A percentile compares a stretch with the other conserved stretches of the same genome.
phyloP scores from a whole-genome alignment of 2,329 filamentous ascomycete species.

The Nothophaeocryptopus gaeumannii region DNA sequence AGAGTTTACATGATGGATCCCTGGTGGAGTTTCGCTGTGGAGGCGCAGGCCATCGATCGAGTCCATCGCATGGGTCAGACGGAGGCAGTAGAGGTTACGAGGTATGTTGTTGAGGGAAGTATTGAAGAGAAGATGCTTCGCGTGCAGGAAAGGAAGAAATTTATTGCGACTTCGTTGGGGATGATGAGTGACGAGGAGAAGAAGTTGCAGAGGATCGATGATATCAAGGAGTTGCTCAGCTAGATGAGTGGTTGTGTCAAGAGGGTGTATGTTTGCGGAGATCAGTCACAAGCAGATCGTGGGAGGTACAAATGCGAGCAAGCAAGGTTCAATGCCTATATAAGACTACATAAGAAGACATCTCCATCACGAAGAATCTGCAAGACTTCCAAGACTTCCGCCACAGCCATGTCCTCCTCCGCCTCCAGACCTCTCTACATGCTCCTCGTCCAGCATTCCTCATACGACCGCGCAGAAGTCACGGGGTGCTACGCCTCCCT shows the following conservation, averaged over 20 bases:
- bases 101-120: conserved; percentile 85
- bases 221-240: conserved; percentile 86
- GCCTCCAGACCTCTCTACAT: too few relatives aligned
- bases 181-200: conserved; percentile 96
- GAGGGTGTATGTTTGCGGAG: neutral
- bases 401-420: too few relatives aligned
- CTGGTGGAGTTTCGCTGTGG: conserved; percentile 97
- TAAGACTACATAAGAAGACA: too few relatives aligned
- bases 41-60: conserved; percentile 95
- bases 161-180: conserved; percentile 88
- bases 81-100: conserved; percentile 76
- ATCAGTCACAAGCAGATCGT: too few relatives aligned
- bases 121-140: conserved; percentile 94
- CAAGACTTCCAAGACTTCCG: too few relatives aligned
- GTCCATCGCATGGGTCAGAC: conserved; percentile 96
- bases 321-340: too few relatives aligned
- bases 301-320: too few relatives aligned
- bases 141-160: conserved; percentile 94
- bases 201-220: conserved; percentile 82
- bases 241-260: conserved; percentile 24
- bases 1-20: conserved; percentile 99
- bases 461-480: too few relatives aligned
- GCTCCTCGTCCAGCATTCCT: too few relatives aligned
- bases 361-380: too few relatives aligned
- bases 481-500: too few relatives aligned